A percentile compares a stretch with the other conserved stretches of the same genome.
Conservation (phyloP, 1,284 basidiomycete genomes). For the Sporisorium exsertum region DNA sequence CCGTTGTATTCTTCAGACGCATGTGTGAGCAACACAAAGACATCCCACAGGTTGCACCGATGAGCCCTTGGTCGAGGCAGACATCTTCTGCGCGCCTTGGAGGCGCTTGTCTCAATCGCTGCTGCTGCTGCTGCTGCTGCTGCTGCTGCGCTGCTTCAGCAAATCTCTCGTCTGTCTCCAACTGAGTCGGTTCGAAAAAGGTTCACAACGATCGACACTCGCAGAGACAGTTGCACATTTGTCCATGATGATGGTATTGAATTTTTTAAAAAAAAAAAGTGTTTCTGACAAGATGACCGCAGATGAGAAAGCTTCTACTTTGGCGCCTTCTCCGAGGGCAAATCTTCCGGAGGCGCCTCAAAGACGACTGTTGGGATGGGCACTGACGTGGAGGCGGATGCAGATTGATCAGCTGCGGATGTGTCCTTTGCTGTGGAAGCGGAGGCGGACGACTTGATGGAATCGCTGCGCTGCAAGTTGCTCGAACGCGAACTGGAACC, state of each 20-base stretch:
- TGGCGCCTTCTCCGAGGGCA: slow-evolving; percentile 15
- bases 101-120: no score
- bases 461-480: slow-evolving; percentile 31
- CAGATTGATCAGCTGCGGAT: neutral
- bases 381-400: slow-evolving; percentile 10
- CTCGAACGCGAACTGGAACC: slow-evolving; percentile 22
- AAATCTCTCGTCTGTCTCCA: no score
- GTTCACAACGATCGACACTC: no score
- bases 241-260: neutral
- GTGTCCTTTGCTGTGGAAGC: slow-evolving; percentile 12
- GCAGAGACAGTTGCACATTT: neutral
- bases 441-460: slow-evolving; percentile 28
- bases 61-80: no score
- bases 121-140: no score
- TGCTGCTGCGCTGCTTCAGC: no score
- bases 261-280: no score
- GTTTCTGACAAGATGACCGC: neutral
- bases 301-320: slow-evolving; percentile 6
- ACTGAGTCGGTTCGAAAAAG: no score
- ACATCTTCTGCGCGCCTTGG: no score
- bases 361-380: slow-evolving; percentile 46
- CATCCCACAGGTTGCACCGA: no score
- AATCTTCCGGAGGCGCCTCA: slow-evolving; percentile 47
- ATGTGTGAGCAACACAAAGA: no score
- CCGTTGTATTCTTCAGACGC: no score